Base-by-base conservation (phyloP, 805 yeast genomes). In the Metschnikowia proteae region DNA sequence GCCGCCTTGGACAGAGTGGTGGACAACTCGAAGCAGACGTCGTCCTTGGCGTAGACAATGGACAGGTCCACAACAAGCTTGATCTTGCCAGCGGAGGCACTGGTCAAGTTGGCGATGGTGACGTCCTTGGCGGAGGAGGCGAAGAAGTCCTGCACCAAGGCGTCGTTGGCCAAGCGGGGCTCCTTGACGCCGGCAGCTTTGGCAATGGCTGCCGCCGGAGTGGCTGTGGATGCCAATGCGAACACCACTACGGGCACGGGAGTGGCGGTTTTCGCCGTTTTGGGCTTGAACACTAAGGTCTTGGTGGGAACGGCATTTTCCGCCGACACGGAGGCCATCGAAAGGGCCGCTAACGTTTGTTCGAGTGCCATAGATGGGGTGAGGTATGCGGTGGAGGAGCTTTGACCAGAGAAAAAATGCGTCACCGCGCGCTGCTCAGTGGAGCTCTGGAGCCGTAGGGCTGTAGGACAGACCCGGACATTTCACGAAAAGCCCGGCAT, bases 91-190 rank as follows among this genome's bases (percentile, higher is more conserved):
- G 80, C 82, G 52, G 66, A 64, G 30, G 56, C 65, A 45, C 57
- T 57, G 56, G 70, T 66, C 60, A 80, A 68, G 55, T 72, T 70
- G 47, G 84, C 86, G 49, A 82, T 65, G 25, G 86, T 73, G 54
- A 84, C 81, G 63, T 84, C 85, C 61, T 81, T 79, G 37, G 89
- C 77, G 26, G 78, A 52, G 33, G 76, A 71, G 34, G 72, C 68
- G 54, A 86, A 85, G 60, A 84, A 79, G 58, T 81, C 81, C 52
- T 75, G 73, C 42, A 88, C 83, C 57, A 89, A 75, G 48, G 85
- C 96, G 54, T 86, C 91, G 58, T 83, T 83, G 45, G 96, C 97
- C 60, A 89, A 73, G 68, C 96, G 80, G 55, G 95, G 95, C 52
- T 89, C 96, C 69, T 89, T 89, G 45, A 79, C 86, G 38, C 73